A percentile compares a stretch with the other conserved stretches of the same genome.
Conservation (phyloP, 1,284 basidiomycete genomes). For the Cryptococcus sp. region DNA sequence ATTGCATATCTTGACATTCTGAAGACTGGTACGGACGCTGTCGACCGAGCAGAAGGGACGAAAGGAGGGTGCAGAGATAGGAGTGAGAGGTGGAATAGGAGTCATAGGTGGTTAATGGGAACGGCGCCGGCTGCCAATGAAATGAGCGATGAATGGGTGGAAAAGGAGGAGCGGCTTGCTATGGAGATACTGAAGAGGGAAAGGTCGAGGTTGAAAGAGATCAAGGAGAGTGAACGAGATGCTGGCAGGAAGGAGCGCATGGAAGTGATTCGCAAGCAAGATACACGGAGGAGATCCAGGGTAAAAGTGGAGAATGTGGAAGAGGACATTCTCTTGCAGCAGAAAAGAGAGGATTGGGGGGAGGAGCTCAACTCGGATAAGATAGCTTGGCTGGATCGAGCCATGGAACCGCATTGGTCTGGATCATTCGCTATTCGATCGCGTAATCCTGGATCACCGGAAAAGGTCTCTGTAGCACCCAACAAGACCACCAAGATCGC, state of each 20-base stretch:
- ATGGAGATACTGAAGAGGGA: constrained; percentile 42
- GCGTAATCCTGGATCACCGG: not conserved
- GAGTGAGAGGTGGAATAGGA: constrained; percentile 3
- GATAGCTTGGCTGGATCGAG: not conserved
- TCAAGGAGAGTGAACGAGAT: not conserved
- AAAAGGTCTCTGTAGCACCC: not conserved
- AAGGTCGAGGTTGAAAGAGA: constrained; percentile 9
- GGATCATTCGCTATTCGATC: not conserved
- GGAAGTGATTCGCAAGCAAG: not conserved
- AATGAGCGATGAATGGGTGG: constrained; percentile 59
- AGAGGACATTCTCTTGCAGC: not conserved
- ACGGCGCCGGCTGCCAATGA: constrained; percentile 48
- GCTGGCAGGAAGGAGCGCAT: not conserved
- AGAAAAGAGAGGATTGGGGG: not conserved
- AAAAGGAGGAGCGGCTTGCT: constrained; percentile 59
- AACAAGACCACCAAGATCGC: constrained; percentile 10
- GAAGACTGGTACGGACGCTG: constrained; percentile 22
- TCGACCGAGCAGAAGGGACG: constrained; percentile 9
- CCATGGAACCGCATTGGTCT: not conserved
- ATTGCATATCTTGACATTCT: constrained; percentile 58
- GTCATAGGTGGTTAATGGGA: constrained; percentile 14
- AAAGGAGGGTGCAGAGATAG: constrained; percentile 26
- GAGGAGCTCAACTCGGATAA: not conserved
- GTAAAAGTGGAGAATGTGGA: not conserved
- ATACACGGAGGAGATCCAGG: not conserved